Conservation (phyloP, 148 eudicot species). For the Pharnaceum exiguum region DNA sequence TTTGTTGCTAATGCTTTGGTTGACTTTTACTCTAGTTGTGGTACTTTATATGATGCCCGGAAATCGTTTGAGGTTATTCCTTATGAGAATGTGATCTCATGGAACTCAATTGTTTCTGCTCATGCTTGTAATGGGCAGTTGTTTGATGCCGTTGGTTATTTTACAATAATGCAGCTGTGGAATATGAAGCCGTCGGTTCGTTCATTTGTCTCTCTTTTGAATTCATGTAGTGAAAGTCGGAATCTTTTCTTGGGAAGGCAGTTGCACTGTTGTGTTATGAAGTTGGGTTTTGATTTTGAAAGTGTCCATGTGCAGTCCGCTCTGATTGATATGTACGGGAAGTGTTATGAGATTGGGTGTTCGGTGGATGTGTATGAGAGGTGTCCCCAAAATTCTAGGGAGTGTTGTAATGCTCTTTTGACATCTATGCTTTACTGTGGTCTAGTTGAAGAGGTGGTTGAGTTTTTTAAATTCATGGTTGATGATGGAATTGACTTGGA, state of each 20-base stretch:
- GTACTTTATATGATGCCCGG: constrained; percentile 42
- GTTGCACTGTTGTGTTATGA: constrained; percentile 49
- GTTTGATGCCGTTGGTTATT: constrained; percentile 43
- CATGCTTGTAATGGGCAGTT: constrained; percentile 40
- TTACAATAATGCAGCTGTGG: constrained; percentile 52
- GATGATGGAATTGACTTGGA: constrained; percentile 55
- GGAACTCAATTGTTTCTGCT: constrained; percentile 72
- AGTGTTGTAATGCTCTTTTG: constrained; percentile 69
- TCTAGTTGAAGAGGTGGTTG: constrained; percentile 50
- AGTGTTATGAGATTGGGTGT: constrained; percentile 58
- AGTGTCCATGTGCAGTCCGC: constrained; percentile 65
- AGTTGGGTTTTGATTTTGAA: constrained; percentile 45
- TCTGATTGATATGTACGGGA: constrained; percentile 88
- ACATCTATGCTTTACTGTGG: constrained; percentile 60
- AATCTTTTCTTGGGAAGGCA: constrained; percentile 52
- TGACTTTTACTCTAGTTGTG: constrained; percentile 75
- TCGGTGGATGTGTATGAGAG: constrained; percentile 41
- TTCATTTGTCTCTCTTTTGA: constrained; percentile 60
- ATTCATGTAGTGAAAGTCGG: constrained; percentile 38
- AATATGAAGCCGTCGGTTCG: constrained; percentile 61
- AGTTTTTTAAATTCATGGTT: constrained; percentile 64
- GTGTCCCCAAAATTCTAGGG: constrained; percentile 32
- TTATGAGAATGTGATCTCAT: constrained; percentile 59
- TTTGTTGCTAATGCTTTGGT: constrained; percentile 80
- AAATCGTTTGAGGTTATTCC: constrained; percentile 58